A percentile compares a stretch with the other conserved stretches of the same genome.
These are phyloP conservation scores for Gossypium mustelinum DNA, from an alignment of 345 rosid species.

Conservation along the genomic window DNA sequence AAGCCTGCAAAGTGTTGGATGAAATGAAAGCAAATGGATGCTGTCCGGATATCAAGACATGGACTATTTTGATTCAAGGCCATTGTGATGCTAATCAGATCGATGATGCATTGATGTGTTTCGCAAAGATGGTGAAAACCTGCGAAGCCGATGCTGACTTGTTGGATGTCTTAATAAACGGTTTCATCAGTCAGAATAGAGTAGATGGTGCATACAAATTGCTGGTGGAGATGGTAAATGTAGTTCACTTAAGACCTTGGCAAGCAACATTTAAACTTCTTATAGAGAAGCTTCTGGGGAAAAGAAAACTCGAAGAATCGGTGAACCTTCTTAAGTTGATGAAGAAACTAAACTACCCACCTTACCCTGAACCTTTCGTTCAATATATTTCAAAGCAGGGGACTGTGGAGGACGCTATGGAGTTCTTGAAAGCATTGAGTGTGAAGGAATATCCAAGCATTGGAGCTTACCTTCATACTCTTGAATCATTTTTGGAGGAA, in stretches of 20 bases:
- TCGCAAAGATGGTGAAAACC: constrained; percentile 52
- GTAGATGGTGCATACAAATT: constrained; percentile 61
- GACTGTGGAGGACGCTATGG: constrained; percentile 56
- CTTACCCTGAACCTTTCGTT: constrained; percentile 55
- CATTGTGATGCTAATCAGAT: constrained; percentile 59
- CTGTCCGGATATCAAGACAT: constrained; percentile 65
- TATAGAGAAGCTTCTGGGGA: constrained; percentile 61
- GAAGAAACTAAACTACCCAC: constrained; percentile 62
- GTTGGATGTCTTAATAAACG: constrained; percentile 56
- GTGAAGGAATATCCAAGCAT: constrained; percentile 56
- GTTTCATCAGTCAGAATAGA: constrained; percentile 54
- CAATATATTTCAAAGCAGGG: constrained; percentile 69
- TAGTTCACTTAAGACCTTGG: constrained; percentile 61
- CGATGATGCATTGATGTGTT: constrained; percentile 53
- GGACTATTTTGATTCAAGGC: constrained; percentile 91
- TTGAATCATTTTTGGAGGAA: constrained; percentile 58
- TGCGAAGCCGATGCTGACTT: constrained; percentile 56
- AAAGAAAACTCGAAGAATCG: constrained; percentile 68
- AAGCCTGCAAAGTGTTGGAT: constrained; percentile 57
- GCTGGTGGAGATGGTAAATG: constrained; percentile 52
- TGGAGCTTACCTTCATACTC: constrained; percentile 47
- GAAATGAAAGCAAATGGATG: constrained; percentile 67
- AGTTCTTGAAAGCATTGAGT: constrained; percentile 58
- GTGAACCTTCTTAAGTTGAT: constrained; percentile 60
- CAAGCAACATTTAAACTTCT: constrained; percentile 67